These are phyloP conservation scores for Lentinula guzmanii DNA, from an alignment of 768 basidiomycete genomes.

Conservation along the genomic window DNA sequence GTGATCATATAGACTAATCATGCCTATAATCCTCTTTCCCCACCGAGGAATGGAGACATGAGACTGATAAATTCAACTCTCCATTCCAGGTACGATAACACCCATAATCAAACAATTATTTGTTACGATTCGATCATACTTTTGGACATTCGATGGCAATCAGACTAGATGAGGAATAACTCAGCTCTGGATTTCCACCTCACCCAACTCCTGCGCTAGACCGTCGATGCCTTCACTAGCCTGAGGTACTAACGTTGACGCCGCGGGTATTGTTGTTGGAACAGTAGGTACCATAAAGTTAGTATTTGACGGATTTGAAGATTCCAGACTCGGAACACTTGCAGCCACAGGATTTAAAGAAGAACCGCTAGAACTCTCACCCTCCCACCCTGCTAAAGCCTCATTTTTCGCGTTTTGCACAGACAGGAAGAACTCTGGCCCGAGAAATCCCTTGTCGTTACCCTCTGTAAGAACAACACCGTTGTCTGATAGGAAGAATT, in stretches of 20 bases:
- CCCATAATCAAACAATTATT: no score
- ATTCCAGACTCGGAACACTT: neutral
- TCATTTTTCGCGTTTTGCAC: slow-evolving; percentile 45
- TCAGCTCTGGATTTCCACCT: neutral
- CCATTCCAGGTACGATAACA: no score
- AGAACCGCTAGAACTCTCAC: neutral
- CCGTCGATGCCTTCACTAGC: neutral
- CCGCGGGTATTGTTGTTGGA: neutral
- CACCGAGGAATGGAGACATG: no score
- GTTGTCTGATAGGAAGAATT: slow-evolving; percentile 77
- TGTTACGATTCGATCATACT: no score
- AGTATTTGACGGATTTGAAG: neutral
- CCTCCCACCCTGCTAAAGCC: neutral
- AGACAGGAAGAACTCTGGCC: slow-evolving; percentile 57
- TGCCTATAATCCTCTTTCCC: no score
- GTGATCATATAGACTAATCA: no score
- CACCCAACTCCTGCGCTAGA: neutral
- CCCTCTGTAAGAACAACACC: slow-evolving; percentile 88
- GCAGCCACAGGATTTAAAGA: neutral
- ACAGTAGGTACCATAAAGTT: neutral
- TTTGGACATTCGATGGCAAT: no score
- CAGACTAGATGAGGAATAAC: no score
- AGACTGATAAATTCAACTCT: no score
- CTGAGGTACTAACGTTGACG: neutral
- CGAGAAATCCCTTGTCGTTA: slow-evolving; percentile 53